Conservation (phyloP, 306 rosid species). For the Castanea mollissima region DNA sequence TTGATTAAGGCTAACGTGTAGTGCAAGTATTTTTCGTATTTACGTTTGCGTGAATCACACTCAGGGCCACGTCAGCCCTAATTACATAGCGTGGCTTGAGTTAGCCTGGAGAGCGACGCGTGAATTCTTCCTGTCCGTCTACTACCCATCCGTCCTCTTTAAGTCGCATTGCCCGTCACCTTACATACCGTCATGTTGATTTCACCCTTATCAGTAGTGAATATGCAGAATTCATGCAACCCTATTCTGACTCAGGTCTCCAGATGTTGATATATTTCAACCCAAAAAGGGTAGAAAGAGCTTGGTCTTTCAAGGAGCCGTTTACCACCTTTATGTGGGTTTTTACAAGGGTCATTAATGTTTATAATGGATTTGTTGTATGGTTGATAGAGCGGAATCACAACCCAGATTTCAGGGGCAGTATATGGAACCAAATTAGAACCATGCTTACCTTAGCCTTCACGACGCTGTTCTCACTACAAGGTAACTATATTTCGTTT, state of each 20-base stretch:
- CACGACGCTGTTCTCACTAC: neutral
- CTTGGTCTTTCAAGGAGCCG: conserved; percentile 5
- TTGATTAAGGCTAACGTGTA: no score
- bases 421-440: neutral
- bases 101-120: no score
- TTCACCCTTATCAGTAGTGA: no score
- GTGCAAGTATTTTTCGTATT: no score
- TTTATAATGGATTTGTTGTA: conserved; percentile 5
- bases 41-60: no score
- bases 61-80: no score
- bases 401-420: neutral
- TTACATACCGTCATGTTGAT: no score
- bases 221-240: neutral
- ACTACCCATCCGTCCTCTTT: no score
- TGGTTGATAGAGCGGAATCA: neutral
- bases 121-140: no score
- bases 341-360: neutral
- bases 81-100: no score
- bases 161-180: no score
- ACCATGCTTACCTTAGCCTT: conserved; percentile 11
- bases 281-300: neutral
- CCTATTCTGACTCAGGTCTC: neutral
- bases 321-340: neutral
- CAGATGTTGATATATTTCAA: neutral
- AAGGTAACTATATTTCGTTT: neutral